Percentiles rank a stretch among this genome's conserved stretches.
phyloP scores from a whole-genome alignment of 148 eudicot species.

The Rhododendron kiyosumense region DNA sequence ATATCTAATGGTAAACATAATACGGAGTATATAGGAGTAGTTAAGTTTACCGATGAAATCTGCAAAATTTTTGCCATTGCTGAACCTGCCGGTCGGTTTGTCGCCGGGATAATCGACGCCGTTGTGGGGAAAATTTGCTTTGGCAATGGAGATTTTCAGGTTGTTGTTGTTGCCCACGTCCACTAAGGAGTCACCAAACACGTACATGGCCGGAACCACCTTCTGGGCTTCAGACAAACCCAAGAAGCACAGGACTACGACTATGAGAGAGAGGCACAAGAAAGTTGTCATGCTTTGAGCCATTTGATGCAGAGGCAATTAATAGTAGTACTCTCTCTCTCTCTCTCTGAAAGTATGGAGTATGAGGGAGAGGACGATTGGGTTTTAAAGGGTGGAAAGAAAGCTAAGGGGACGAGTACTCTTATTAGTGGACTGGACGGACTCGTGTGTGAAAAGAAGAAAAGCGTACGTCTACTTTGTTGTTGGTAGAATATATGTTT shows the following conservation, averaged over 20 bases:
- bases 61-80: slow-evolving; percentile 87
- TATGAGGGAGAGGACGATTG: neutral
- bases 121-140: slow-evolving; percentile 80
- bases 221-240: slow-evolving; percentile 17
- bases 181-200: slow-evolving; percentile 84
- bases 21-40: no score
- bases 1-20: no score
- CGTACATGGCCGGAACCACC: slow-evolving; percentile 57
- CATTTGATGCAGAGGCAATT: neutral
- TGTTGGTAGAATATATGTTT: neutral
- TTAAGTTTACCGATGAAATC: slow-evolving; percentile 62
- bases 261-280: neutral
- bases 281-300: neutral
- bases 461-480: neutral
- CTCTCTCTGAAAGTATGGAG: neutral
- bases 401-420: neutral
- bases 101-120: slow-evolving; percentile 67
- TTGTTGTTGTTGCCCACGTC: slow-evolving; percentile 89
- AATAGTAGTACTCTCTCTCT: neutral
- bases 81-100: slow-evolving; percentile 70
- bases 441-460: neutral
- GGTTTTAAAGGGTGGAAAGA: neutral
- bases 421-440: neutral
- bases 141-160: slow-evolving; percentile 51
- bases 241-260: slow-evolving; percentile 6